phyloP scores from a whole-genome alignment of 768 basidiomycete species.

The Boletus bicolor region DNA sequence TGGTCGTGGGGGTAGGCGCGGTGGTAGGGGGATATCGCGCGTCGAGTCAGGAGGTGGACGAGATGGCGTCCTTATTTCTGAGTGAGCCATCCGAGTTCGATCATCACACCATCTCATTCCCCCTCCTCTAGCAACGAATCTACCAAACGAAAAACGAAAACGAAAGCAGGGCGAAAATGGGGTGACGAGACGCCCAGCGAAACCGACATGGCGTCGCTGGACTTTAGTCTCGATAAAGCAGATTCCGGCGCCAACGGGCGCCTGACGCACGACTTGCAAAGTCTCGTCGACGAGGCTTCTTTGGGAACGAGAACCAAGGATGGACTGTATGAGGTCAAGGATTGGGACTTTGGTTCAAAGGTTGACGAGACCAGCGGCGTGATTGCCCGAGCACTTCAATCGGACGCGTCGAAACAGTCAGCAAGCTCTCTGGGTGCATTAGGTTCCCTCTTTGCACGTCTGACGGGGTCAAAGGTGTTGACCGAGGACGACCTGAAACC shows the following conservation, averaged over 20 bases:
- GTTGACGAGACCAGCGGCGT: conserved; percentile 48
- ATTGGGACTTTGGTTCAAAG: conserved; percentile 74
- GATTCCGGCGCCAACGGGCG: conserved; percentile 32
- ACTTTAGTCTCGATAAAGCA: conserved; percentile 71
- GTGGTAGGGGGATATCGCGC: conserved; percentile 46
- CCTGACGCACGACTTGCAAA: conserved; percentile 49
- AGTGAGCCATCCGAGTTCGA: conserved; percentile 46
- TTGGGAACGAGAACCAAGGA: conserved; percentile 74
- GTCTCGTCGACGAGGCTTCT: conserved; percentile 66
- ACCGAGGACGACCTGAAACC: conserved; percentile 82
- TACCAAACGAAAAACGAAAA: conserved; percentile 57
- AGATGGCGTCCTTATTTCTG: conserved; percentile 64
- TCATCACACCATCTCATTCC: background rate
- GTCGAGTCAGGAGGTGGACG: conserved; percentile 52
- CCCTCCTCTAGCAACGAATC: conserved; percentile 58
- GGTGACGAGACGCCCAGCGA: conserved; percentile 77
- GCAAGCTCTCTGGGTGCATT: conserved; percentile 57
- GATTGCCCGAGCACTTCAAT: conserved; percentile 57
- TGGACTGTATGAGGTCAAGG: conserved; percentile 70
- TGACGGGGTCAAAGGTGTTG: conserved; percentile 83
- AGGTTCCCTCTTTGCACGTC: conserved; percentile 76
- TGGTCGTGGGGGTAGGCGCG: conserved; percentile 63
- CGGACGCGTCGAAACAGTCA: conserved; percentile 35
- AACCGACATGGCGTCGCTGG: conserved; percentile 88
- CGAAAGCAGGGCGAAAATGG: conserved; percentile 88